phyloP scores from a whole-genome alignment of 108 stramenopile genomes.

The Fragilaria radians region DNA sequence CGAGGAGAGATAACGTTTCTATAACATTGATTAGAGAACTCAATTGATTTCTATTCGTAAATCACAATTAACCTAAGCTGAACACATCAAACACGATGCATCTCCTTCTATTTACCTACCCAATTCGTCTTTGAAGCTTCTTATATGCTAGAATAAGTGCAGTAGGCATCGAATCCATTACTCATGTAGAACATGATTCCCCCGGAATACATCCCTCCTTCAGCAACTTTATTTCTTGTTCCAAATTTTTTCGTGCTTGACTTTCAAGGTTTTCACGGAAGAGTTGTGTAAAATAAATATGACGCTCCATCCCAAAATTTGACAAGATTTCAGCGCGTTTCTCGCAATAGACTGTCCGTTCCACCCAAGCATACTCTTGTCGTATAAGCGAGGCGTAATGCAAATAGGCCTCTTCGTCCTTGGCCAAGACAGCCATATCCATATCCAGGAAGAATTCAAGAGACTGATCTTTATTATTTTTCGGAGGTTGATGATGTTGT shows the following conservation, averaged over 20 bases:
- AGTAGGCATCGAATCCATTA: too few relatives aligned
- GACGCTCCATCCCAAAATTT: conserved; percentile 27
- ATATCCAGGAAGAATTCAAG: conserved; percentile 64
- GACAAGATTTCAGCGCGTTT: conserved; percentile 65
- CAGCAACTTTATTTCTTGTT: conserved; percentile 50
- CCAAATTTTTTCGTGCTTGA: conserved; percentile 47
- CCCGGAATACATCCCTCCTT: conserved; percentile 45
- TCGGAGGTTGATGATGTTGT: conserved; percentile 18
- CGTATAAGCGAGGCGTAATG: conserved; percentile 67
- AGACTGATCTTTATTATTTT: conserved; percentile 9
- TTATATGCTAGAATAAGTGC: too few relatives aligned
- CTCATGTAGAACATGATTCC: too few relatives aligned
- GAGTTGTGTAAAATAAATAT: conserved; percentile 39
- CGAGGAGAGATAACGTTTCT: neutral
- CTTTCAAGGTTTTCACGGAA: conserved; percentile 45
- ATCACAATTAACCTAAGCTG: too few relatives aligned
- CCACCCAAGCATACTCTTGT: conserved; percentile 61
- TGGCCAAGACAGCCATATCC: conserved; percentile 79
- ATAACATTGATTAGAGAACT: neutral
- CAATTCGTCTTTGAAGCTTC: too few relatives aligned
- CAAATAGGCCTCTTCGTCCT: conserved; percentile 34
- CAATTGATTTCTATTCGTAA: too few relatives aligned
- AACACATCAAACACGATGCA: too few relatives aligned
- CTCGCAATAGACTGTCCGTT: conserved; percentile 47
- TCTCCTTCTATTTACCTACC: too few relatives aligned